Evolutionary conservation across 1,284 basidiomycete genomes (phyloP), one percentile per base, ranked within the genome.

Genomic region (Fomitopsis schrenkii): DNA sequence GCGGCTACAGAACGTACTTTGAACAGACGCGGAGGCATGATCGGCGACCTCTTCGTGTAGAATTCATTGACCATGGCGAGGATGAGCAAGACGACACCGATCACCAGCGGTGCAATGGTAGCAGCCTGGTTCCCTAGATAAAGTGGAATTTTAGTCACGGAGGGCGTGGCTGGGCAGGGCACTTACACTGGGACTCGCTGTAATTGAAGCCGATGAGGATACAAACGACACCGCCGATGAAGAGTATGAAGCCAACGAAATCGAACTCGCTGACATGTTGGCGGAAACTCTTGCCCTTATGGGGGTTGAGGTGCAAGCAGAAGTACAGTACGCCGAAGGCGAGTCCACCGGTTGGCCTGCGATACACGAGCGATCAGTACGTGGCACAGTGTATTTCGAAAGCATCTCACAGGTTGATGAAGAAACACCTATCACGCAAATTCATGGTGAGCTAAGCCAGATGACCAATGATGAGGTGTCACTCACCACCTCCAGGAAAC

Each of bases 151-250:
- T 48, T 9, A 48, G 45, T 3, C 9, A 48, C 19, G 14, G 26
- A 48, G 7, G 19, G 12, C 8, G 19, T 26, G 6, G 2, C 42
- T 7, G 10, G n/a, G 4, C 42, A 50, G 30, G 58, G 12, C 28
- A 72, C 84, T 68, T 64, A 89, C 90, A 92, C 62, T 75, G 77
- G 0, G 79, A 83, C 71, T 92, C 86, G 67, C 90, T 85, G 64
- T 82, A 85, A 73, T 90, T 90, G 73, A 97, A 95, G 0, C 95
- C 95, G 12, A 97, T 77, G 17, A 97, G 81, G 17, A 97, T 71
- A 58, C 88, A 86, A 5, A 94, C 80, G 17, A 93, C 84, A 0
- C 91, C 90, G 1, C 75, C 76, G 58, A 96, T 84, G 59, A 97
- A 80, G 38, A 94, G 79, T 36, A 81, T 58, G 2, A 94, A 80